Conservation (phyloP, 2,329 filamentous ascomycete genomes). For the Pseudomassariella vexata region DNA sequence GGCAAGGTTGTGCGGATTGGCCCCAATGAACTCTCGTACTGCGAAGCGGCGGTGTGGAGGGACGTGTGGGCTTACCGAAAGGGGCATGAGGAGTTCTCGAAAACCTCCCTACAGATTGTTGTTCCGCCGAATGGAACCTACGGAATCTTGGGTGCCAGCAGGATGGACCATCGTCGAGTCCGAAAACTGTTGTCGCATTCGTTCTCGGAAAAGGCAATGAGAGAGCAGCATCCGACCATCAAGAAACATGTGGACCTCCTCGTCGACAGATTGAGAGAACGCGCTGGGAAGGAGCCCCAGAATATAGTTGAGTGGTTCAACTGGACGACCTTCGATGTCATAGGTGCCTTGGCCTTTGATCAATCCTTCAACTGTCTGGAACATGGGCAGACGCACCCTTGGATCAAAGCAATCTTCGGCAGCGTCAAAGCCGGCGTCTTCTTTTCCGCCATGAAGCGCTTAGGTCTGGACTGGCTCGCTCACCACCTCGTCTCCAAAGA, state of each 20-base stretch:
- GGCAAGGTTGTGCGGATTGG: slow-evolving; percentile 32
- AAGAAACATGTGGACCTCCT: slow-evolving; percentile 14
- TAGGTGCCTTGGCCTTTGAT: slow-evolving; percentile 14
- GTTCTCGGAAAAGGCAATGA: slow-evolving; percentile 14
- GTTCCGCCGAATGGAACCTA: slow-evolving; percentile 11
- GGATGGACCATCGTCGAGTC: slow-evolving; percentile 12
- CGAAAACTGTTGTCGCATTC: slow-evolving; percentile 10
- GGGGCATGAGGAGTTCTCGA: slow-evolving; percentile 20
- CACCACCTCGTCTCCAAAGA: not conserved
- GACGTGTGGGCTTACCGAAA: slow-evolving; percentile 20
- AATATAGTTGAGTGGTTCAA: slow-evolving; percentile 11
- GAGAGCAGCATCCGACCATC: slow-evolving; percentile 15
- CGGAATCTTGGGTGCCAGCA: slow-evolving; percentile 21
- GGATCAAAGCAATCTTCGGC: slow-evolving; percentile 11
- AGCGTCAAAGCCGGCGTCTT: not conserved
- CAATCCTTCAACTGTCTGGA: slow-evolving; percentile 13
- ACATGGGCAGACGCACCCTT: slow-evolving; percentile 8
- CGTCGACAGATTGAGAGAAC: slow-evolving; percentile 8
- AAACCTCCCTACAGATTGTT: slow-evolving; percentile 17
- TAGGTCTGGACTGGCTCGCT: not conserved
- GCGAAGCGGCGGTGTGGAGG: slow-evolving; percentile 26
- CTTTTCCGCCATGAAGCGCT: no score
- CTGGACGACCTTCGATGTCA: slow-evolving; percentile 16
- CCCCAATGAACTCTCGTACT: slow-evolving; percentile 33
- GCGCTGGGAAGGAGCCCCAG: not conserved